Evolutionary conservation across 345 rosid species (phyloP).

Genomic region (Turnera subulata): DNA sequence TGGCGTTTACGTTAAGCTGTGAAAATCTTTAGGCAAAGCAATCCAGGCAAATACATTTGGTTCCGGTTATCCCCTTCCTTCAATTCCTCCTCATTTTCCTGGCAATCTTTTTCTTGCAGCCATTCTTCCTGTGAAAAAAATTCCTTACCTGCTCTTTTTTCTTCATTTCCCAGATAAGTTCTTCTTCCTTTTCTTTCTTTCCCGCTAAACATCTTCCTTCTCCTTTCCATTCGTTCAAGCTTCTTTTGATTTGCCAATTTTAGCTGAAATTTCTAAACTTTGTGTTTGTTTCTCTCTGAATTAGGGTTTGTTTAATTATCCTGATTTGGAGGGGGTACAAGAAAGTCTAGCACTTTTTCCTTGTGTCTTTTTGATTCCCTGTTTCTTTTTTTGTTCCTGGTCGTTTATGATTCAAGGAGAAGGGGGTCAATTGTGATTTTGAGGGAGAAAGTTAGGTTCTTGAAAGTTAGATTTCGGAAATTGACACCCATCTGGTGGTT

Average conservation of each 20-base stretch:
- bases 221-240: not conserved
- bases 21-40: conserved; percentile 28
- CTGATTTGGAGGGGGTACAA: conserved; percentile 31
- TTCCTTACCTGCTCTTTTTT: too few relatives aligned
- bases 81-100: conserved; percentile 12
- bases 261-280: conserved; percentile 4
- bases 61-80: conserved; percentile 4
- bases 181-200: not conserved
- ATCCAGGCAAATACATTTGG: conserved; percentile 17
- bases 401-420: conserved; percentile 4
- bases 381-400: not conserved
- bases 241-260: not conserved
- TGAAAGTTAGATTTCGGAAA: conserved; percentile 17
- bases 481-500: conserved; percentile 12
- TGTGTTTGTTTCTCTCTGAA: conserved; percentile 30
- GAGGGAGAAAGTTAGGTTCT: conserved; percentile 16
- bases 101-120: conserved; percentile 10
- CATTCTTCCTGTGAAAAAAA: conserved; percentile 20
- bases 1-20: conserved; percentile 48
- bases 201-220: conserved; percentile 1
- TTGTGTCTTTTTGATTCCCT: not conserved
- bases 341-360: not conserved
- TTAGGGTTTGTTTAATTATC: conserved; percentile 37
- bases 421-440: conserved; percentile 16
- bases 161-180: conserved; percentile 28